Conservation (phyloP, 306 rosid species). For the Mucuna pruriens region DNA sequence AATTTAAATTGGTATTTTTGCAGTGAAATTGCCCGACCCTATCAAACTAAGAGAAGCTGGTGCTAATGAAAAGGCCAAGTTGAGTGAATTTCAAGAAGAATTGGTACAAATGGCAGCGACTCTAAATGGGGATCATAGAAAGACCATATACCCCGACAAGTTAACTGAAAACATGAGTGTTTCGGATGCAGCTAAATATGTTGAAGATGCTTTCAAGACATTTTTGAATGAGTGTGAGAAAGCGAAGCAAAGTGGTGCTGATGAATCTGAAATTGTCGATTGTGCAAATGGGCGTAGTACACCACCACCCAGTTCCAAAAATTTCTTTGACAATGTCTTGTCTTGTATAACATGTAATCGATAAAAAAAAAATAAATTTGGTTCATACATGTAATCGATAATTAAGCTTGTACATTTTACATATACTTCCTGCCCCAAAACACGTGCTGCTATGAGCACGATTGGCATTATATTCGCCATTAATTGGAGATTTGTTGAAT, state of each 20-base stretch:
- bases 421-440: not conserved
- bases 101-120: slow-evolving; percentile 69
- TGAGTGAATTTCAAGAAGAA: slow-evolving; percentile 70
- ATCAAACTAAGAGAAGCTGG: slow-evolving; percentile 50
- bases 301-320: slow-evolving; percentile 23
- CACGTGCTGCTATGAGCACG: too few relatives aligned
- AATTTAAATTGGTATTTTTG: not conserved
- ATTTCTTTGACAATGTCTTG: slow-evolving; percentile 45
- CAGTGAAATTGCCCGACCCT: slow-evolving; percentile 58
- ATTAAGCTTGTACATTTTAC: not conserved
- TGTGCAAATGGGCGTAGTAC: slow-evolving; percentile 18
- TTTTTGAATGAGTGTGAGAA: slow-evolving; percentile 58
- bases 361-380: too few relatives aligned
- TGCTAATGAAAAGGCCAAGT: slow-evolving; percentile 37
- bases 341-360: slow-evolving; percentile 61
- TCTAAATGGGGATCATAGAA: slow-evolving; percentile 62
- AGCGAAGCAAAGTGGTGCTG: slow-evolving; percentile 57
- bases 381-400: slow-evolving; percentile 49
- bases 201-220: slow-evolving; percentile 45
- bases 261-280: slow-evolving; percentile 48
- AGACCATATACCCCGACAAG: slow-evolving; percentile 54
- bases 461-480: too few relatives aligned
- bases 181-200: slow-evolving; percentile 54
- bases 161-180: slow-evolving; percentile 56
- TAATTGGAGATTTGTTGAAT: not conserved